These are phyloP conservation scores for Claviceps digitariae DNA, from an alignment of 2,329 filamentous ascomycete genomes.

Conservation along the genomic window DNA sequence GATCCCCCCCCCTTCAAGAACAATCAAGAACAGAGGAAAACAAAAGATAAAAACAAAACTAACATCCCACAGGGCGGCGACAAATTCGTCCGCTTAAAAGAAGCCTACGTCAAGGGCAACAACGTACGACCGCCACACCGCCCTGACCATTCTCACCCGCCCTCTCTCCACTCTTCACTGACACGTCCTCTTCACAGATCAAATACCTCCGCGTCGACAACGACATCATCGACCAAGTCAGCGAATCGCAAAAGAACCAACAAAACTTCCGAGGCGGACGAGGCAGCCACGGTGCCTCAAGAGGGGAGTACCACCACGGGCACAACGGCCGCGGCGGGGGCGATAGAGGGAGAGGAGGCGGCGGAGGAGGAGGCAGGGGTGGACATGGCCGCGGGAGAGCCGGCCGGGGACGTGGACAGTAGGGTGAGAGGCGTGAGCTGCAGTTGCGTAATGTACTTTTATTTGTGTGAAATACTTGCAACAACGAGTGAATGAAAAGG, in stretches of 20 bases:
- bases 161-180: background rate
- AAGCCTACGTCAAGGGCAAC: constrained; percentile 94
- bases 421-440: background rate
- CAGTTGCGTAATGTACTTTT: too few species aligned
- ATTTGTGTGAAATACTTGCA: too few species aligned
- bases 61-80: constrained; percentile 56
- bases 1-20: too few species aligned
- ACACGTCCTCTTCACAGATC: constrained; percentile 45
- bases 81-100: constrained; percentile 80
- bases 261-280: constrained; percentile 52
- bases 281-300: constrained; percentile 42
- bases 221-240: constrained; percentile 88
- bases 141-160: too few species aligned
- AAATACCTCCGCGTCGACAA: constrained; percentile 96
- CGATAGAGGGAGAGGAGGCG: constrained; percentile 25
- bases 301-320: constrained; percentile 40
- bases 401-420: background rate
- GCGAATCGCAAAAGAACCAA: constrained; percentile 76
- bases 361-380: constrained; percentile 23
- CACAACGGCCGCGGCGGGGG: constrained; percentile 35
- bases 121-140: constrained; percentile 45
- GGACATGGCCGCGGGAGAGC: constrained; percentile 21
- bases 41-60: background rate
- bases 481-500: too few species aligned
- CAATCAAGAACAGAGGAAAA: background rate